Evolutionary conservation across 2,329 filamentous ascomycete genomes (phyloP).

Genomic region (Fusarium oligoseptatum): DNA sequence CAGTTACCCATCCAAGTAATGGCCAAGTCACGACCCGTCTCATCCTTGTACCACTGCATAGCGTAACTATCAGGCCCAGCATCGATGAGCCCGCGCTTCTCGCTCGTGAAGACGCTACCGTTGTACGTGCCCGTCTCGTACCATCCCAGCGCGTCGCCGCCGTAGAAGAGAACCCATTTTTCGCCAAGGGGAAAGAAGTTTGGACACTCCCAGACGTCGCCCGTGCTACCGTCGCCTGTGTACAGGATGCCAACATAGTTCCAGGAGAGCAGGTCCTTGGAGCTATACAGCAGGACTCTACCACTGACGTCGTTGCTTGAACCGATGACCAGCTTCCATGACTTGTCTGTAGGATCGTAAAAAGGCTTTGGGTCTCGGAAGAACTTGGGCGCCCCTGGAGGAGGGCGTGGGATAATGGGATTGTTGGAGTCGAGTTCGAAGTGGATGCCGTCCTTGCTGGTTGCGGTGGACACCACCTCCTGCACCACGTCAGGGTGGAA

Average conservation of each 20-base stretch:
- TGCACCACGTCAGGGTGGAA: slow-evolving; percentile 41
- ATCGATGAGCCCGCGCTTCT: slow-evolving; percentile 44
- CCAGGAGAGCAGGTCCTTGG: slow-evolving; percentile 36
- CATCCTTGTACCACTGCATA: slow-evolving; percentile 50
- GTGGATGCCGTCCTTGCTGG: slow-evolving; percentile 38
- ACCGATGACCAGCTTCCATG: slow-evolving; percentile 43
- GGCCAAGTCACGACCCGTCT: slow-evolving; percentile 43
- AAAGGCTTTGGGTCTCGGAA: slow-evolving; percentile 47
- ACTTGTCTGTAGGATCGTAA: slow-evolving; percentile 39
- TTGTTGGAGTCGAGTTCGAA: slow-evolving; percentile 35
- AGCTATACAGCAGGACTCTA: slow-evolving; percentile 39
- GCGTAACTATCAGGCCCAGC: slow-evolving; percentile 47
- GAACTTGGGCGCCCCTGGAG: slow-evolving; percentile 27
- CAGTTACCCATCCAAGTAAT: slow-evolving; percentile 48
- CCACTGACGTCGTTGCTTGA: slow-evolving; percentile 32
- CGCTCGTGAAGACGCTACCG: slow-evolving; percentile 39
- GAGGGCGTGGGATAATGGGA: slow-evolving; percentile 36
- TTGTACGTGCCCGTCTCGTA: slow-evolving; percentile 45
- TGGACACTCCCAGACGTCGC: slow-evolving; percentile 45
- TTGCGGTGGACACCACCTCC: slow-evolving; percentile 39
- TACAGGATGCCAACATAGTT: slow-evolving; percentile 39
- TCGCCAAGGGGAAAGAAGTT: slow-evolving; percentile 46
- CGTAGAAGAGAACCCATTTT: slow-evolving; percentile 48
- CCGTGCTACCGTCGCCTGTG: slow-evolving; percentile 44
- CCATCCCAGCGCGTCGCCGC: slow-evolving; percentile 32